Conservation (phyloP, 176 grass and related monocot genomes). For the Elaeis guineensis region DNA sequence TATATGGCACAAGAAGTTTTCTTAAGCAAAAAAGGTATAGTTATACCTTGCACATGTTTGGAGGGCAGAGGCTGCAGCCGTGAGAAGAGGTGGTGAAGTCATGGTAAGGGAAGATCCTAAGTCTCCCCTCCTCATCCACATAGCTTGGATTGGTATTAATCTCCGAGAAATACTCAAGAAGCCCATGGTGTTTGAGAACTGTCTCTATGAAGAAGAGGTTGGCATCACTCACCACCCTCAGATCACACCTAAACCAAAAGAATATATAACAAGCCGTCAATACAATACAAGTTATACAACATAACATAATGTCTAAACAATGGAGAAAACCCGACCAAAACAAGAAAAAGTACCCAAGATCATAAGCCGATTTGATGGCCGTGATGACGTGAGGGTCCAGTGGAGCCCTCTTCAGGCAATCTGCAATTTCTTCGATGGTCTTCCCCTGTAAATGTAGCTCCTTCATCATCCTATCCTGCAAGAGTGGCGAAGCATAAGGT, state of each 20-base stretch:
- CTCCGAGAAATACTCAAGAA: constrained; percentile 62
- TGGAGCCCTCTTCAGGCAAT: constrained; percentile 25
- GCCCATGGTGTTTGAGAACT: constrained; percentile 64
- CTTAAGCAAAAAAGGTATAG: too few relatives aligned
- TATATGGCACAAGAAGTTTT: neutral
- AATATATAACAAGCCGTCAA: neutral
- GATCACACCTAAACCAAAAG: constrained; percentile 40
- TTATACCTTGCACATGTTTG: constrained; percentile 95
- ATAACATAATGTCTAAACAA: too few relatives aligned
- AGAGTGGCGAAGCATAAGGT: neutral
- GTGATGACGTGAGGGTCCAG: constrained; percentile 40
- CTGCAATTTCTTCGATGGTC: constrained; percentile 42
- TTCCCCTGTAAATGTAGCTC: constrained; percentile 36
- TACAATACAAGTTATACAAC: too few relatives aligned
- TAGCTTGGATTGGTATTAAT: constrained; percentile 75
- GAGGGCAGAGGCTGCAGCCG: constrained; percentile 67
- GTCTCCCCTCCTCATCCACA: constrained; percentile 41
- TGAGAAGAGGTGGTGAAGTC: constrained; percentile 38
- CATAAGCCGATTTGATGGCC: constrained; percentile 40
- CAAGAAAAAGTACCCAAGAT: constrained; percentile 21
- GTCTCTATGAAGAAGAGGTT: constrained; percentile 86
- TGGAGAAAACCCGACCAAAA: too few relatives aligned
- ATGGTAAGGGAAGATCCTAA: constrained; percentile 60
- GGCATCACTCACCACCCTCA: constrained; percentile 78
- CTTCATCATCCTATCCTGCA: constrained; percentile 60